A percentile compares a stretch with the other conserved stretches of the same genome.
Evolutionary conservation across 495 filamentous ascomycete genomes (phyloP).

Genomic region (Sphaerosporella brunnea): DNA sequence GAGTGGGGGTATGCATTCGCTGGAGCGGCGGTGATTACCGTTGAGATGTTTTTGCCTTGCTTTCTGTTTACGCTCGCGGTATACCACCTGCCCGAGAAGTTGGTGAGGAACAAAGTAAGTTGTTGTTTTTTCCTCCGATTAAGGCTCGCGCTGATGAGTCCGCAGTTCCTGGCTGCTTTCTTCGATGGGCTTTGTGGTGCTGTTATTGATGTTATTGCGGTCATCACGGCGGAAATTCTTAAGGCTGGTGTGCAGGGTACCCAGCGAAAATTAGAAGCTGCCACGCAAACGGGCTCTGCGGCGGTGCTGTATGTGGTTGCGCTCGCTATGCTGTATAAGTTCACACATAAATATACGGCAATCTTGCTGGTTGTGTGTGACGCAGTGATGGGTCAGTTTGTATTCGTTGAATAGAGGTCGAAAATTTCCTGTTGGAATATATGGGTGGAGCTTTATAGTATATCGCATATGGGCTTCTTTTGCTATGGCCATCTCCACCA

Average conservation of each 20-base stretch:
- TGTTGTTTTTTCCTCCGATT: background rate
- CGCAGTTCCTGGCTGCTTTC: slow-evolving; percentile 26
- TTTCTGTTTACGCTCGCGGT: slow-evolving; percentile 29
- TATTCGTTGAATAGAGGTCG: no score
- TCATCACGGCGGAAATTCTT: slow-evolving; percentile 25
- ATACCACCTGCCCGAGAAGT: slow-evolving; percentile 25
- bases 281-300: slow-evolving; percentile 4
- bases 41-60: slow-evolving; percentile 29
- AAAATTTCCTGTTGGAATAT: no score
- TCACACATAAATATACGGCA: slow-evolving; percentile 22
- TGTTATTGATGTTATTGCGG: slow-evolving; percentile 29
- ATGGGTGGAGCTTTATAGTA: no score
- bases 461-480: no score
- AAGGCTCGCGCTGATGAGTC: background rate
- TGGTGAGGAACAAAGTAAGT: slow-evolving; percentile 27
- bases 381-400: slow-evolving; percentile 25
- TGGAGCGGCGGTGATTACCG: slow-evolving; percentile 26
- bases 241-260: slow-evolving; percentile 17
- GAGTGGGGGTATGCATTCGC: slow-evolving; percentile 25
- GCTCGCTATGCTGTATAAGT: slow-evolving; percentile 25
- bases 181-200: slow-evolving; percentile 28
- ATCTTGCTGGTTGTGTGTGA: slow-evolving; percentile 18
- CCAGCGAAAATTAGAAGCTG: slow-evolving; percentile 1
- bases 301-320: slow-evolving; percentile 22
- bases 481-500: no score